These are phyloP conservation scores for Albophoma yamanashiensis DNA, from an alignment of 2,329 filamentous ascomycete species.

Conservation along the genomic window DNA sequence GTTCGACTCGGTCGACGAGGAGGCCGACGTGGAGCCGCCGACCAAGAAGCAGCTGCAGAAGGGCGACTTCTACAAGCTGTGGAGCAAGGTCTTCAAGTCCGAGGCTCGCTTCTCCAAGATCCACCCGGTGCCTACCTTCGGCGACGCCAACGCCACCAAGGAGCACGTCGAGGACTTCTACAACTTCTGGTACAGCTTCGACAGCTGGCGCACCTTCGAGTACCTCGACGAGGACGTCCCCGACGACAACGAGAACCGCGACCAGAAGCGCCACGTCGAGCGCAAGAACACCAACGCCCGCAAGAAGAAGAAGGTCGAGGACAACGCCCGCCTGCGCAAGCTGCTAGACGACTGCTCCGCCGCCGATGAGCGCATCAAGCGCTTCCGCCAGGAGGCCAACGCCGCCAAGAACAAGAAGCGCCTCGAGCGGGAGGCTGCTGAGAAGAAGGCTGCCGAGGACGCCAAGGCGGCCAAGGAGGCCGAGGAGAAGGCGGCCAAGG, in stretches of 20 bases:
- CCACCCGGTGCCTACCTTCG: conserved; percentile 80
- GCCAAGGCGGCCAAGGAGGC: conserved; percentile 75
- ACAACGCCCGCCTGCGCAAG: conserved; percentile 81
- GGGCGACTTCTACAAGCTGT: conserved; percentile 91
- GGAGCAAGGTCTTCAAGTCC: conserved; percentile 80
- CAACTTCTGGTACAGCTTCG: conserved; percentile 99
- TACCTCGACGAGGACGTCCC: conserved; percentile 98
- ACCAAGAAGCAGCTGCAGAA: conserved; percentile 82
- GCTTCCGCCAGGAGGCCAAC: conserved; percentile 84
- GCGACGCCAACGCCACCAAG: conserved; percentile 72
- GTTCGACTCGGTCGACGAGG: conserved; percentile 93
- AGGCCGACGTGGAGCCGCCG: conserved; percentile 83
- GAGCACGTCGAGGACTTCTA: conserved; percentile 93
- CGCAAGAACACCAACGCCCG: conserved; percentile 96
- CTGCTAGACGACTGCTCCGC: conserved; percentile 79
- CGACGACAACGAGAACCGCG: conserved; percentile 96
- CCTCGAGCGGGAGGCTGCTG: conserved; percentile 80
- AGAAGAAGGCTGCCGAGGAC: conserved; percentile 79
- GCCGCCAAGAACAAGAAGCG: conserved; percentile 95
- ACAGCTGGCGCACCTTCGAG: conserved; percentile 95
- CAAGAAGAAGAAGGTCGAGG: conserved; percentile 99
- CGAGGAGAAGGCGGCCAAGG: conserved; percentile 67
- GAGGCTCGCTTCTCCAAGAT: conserved; percentile 88
- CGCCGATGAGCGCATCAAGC: conserved; percentile 91
- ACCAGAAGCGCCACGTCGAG: conserved; percentile 97